phyloP scores from a whole-genome alignment of 805 yeast genomes.

The Yamadazyma nakazawae region DNA sequence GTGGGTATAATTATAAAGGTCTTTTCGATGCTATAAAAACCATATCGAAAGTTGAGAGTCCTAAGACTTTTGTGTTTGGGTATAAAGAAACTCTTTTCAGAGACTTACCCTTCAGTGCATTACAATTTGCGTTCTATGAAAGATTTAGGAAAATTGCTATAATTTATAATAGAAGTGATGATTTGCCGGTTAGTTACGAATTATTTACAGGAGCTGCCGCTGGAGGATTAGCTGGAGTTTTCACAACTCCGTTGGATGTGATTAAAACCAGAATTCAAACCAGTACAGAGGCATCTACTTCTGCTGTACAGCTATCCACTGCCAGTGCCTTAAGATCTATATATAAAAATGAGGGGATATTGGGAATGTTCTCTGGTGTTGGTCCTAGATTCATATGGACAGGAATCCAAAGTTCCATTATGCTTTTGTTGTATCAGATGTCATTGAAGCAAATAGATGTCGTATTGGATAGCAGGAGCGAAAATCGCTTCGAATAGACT shows the following conservation, averaged over 20 bases:
- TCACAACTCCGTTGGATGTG: constrained; percentile 91
- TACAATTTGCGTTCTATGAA: constrained; percentile 95
- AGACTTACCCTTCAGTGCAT: constrained; percentile 92
- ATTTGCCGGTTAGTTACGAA: constrained; percentile 59
- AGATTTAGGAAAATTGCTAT: constrained; percentile 65
- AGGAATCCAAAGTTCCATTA: constrained; percentile 87
- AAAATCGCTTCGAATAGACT: neutral
- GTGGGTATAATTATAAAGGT: constrained; percentile 87
- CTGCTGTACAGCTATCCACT: constrained; percentile 20
- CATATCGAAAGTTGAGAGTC: constrained; percentile 69
- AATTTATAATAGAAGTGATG: constrained; percentile 30
- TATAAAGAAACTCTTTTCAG: constrained; percentile 91
- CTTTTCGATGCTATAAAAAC: constrained; percentile 65
- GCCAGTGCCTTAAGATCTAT: constrained; percentile 38
- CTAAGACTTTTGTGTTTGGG: constrained; percentile 76
- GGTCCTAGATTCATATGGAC: constrained; percentile 98
- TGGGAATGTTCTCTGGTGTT: constrained; percentile 87
- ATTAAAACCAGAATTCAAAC: constrained; percentile 93
- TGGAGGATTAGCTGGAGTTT: constrained; percentile 85
- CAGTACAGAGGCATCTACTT: constrained; percentile 43
- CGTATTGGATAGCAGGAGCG: constrained; percentile 2
- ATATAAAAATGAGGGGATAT: constrained; percentile 68
- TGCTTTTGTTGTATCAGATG: constrained; percentile 84
- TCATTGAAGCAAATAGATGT: constrained; percentile 51
- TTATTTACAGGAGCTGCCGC: constrained; percentile 91